Evolutionary conservation across 306 rosid genomes (phyloP), one percentile per base, ranked within the genome.

Genomic region (Glycyrrhiza uralensis): DNA sequence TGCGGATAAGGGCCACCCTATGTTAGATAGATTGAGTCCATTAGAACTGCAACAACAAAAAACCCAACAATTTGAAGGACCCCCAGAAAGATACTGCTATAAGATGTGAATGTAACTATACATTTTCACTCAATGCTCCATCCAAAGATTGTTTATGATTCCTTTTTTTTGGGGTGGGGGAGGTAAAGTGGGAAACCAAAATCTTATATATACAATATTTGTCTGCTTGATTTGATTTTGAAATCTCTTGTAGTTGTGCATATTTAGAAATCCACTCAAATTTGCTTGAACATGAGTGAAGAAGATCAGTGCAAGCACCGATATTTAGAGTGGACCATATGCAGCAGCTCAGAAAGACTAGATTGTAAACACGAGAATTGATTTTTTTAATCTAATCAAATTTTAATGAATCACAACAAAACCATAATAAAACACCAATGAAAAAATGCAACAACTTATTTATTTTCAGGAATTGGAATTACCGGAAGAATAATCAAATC

Each of bases 401-500:
- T 30, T 44, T 46, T 46, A 47, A 67, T 3, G 6, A n/a, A 45
- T 29, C 46, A 66, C 47, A 66, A 17, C 7, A 30, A 50, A 12
- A 11, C 11, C 59, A 62, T 24, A 6, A 62, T 24, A 6, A 23
- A 58, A 64, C 38, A 64, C 10, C 18, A 18, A 23, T 18, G 2
- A 24, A 24, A 44, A 71, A 60, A 60, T 30, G 57, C 38, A 44
- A 19, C 64, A 71, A 66, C 69, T 44, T 39, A 75, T 11, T 15
- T 58, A 35, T 33, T 74, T 65, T 13, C 41, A 68, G 68, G 64
- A 64, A 49, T 47, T 55, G 32, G 20, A 35, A 93, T 89, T 68
- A 94, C 98, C 72, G 92, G 96, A 84, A 94, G 96, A 85, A 94
- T 83, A 72, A 94, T 89, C 74, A 94, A 51, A 82, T 94, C 98